Conservation (phyloP, 257 asterid genomes). For the Jacaranda copaia region DNA sequence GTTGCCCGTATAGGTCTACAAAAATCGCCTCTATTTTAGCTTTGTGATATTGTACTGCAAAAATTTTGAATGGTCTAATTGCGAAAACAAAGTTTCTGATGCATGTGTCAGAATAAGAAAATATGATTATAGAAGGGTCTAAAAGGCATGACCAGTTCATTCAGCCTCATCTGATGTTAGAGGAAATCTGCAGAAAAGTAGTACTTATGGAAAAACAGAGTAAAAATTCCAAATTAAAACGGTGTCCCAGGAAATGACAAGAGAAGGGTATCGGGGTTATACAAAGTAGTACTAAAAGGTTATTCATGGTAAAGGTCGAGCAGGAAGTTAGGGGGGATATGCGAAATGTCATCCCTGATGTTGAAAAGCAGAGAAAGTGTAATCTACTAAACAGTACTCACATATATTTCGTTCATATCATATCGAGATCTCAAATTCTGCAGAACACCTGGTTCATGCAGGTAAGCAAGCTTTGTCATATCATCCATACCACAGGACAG, state of each 20-base stretch:
- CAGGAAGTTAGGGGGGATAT: slow-evolving; percentile 25
- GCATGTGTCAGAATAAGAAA: slow-evolving; percentile 18
- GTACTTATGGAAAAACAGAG: not conserved
- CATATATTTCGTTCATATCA: slow-evolving; percentile 82
- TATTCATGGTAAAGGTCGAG: slow-evolving; percentile 4
- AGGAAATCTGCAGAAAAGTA: not conserved
- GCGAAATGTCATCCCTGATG: not conserved
- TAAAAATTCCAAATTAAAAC: not conserved
- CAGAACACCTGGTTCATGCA: slow-evolving; percentile 93
- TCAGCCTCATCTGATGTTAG: not conserved
- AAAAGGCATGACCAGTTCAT: not conserved
- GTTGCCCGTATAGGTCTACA: slow-evolving; percentile 91
- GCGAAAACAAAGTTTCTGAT: slow-evolving; percentile 10
- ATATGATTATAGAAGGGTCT: slow-evolving; percentile 6
- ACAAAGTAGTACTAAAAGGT: not conserved
- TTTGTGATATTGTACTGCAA: slow-evolving; percentile 15
- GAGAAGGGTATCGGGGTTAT: not conserved
- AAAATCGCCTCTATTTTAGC: slow-evolving; percentile 37
- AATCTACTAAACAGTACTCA: slow-evolving; percentile 46
- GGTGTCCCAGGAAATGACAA: not conserved
- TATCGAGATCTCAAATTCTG: slow-evolving; percentile 76
- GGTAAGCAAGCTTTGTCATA: slow-evolving; percentile 89
- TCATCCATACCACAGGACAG: slow-evolving; percentile 83
- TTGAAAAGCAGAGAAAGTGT: slow-evolving; percentile 19
- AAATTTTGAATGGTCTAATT: not conserved